phyloP scores from a whole-genome alignment of 2,329 filamentous ascomycete genomes.

The Penicillium sclerotigenum region DNA sequence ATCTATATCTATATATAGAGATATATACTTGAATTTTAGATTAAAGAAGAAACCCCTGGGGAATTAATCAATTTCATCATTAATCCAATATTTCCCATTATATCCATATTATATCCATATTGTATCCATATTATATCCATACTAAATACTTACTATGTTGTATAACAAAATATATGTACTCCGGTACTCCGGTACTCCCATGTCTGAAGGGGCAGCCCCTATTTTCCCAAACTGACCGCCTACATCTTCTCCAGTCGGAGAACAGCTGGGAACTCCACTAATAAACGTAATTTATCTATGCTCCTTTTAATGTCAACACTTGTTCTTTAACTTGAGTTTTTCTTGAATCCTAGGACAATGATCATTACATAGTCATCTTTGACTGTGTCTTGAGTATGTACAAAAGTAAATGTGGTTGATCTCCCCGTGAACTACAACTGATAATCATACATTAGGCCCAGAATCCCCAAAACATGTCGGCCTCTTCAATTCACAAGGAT shows the following conservation, averaged over 20 bases:
- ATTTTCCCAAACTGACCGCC: conserved; percentile 15
- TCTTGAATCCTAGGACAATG: conserved; percentile 9
- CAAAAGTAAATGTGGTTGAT: neutral
- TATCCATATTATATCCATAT: no score
- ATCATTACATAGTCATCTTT: conserved; percentile 2
- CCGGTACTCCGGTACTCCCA: neutral
- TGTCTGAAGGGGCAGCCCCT: neutral
- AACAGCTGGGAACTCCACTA: conserved; percentile 31
- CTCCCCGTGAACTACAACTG: conserved; percentile 15
- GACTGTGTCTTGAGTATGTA: conserved; percentile 16
- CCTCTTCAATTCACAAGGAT: conserved; percentile 20
- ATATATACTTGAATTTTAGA: neutral
- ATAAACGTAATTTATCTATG: conserved; percentile 23
- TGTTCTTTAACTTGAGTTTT: neutral
- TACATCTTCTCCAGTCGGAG: conserved; percentile 24
- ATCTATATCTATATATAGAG: neutral
- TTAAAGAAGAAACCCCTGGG: neutral
- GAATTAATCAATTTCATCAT: neutral
- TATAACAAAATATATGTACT: no score
- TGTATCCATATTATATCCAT: no score
- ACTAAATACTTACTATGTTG: no score
- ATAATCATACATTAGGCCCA: conserved; percentile 20
- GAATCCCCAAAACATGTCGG: conserved; percentile 22
- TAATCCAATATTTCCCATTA: neutral
- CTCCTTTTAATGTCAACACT: conserved; percentile 26